These are phyloP conservation scores for Emiliania huxleyi DNA, from an alignment of 78 protist species.

Conservation along the genomic window DNA sequence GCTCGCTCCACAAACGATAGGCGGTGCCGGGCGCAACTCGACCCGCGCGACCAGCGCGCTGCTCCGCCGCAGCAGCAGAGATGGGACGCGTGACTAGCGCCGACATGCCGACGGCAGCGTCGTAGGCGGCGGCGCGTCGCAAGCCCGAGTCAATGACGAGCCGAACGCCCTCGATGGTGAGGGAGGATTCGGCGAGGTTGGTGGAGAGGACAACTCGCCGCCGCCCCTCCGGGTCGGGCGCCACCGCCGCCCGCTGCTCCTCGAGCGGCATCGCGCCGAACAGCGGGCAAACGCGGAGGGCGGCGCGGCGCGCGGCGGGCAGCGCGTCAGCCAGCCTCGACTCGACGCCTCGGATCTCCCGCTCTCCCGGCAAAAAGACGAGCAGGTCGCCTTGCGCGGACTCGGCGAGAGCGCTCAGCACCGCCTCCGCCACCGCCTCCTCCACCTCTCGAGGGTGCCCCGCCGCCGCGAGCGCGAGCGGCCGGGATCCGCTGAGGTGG, in stretches of 20 bases:
- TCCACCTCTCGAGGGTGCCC: neutral
- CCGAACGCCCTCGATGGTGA: neutral
- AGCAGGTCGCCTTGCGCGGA: neutral
- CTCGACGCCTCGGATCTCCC: neutral
- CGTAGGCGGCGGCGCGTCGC: neutral
- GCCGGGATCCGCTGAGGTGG: neutral
- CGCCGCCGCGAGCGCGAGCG: neutral
- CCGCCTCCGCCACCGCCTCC: neutral
- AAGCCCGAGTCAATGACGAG: neutral
- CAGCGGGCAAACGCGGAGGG: neutral
- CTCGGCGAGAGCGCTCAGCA: neutral
- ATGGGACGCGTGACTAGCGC: neutral
- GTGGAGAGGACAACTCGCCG: conserved; percentile 25
- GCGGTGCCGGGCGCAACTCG: neutral
- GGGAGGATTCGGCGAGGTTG: conserved; percentile 14
- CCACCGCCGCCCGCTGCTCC: neutral
- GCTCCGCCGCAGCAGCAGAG: neutral
- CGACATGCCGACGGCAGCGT: neutral
- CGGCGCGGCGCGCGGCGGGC: neutral
- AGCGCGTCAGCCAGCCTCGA: neutral
- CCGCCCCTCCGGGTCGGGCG: neutral
- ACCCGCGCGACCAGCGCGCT: neutral
- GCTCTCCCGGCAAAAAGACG: neutral
- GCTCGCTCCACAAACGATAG: neutral
- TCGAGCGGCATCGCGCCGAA: neutral